Base-by-base conservation (phyloP, 2,329 filamentous ascomycete genomes). In the Exophiala lecanii-corni region DNA sequence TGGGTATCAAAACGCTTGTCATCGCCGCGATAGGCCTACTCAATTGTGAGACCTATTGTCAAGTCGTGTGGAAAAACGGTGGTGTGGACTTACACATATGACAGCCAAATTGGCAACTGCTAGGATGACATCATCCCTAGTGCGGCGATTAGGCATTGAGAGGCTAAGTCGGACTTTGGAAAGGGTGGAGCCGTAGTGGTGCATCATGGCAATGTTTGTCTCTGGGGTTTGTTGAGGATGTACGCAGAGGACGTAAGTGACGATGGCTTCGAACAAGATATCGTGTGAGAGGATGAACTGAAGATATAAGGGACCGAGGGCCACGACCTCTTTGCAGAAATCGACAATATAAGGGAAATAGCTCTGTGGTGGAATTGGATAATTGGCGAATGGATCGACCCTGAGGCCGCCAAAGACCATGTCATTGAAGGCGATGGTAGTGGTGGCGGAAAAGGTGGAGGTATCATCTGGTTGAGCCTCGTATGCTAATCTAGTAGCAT, bases 251-350 rank as follows among this genome's bases (percentile, higher is more conserved):
- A 44, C 33, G 26, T 43, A 49, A 15, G 41, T 35, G n/a, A 44
- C 28, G 10, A 49, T n/a, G 9, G 45, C 45, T 28, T 49, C 45
- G 32, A 49, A 49, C 17, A 49, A 16, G 26, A 49, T 41, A 37
- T 45, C 45, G 26, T 49, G 36, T 4, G 23, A 19, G 25, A 49
- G 33, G 6, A 45, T 28, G 36, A 44, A 43, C 19, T 39, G 32
- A 23, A 49, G 36, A 20, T 41, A 49, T 1, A 19, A 19, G 6
- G 41, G 41, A 5, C 41, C 19, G 5, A 38, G 37, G 12, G 41
- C 41, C 4, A 49, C 34, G 10, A 45, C 38, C 17, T 41, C 41
- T 33, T 28, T 44, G 28, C 36, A 41, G 20, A 45, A 43, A 21
- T 49, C 45, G 19, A 44, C 30, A 9, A 41, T 41, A 19, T 37